These are phyloP conservation scores for Trametes sanguinea DNA, from an alignment of 768 basidiomycete species.

Conservation along the genomic window DNA sequence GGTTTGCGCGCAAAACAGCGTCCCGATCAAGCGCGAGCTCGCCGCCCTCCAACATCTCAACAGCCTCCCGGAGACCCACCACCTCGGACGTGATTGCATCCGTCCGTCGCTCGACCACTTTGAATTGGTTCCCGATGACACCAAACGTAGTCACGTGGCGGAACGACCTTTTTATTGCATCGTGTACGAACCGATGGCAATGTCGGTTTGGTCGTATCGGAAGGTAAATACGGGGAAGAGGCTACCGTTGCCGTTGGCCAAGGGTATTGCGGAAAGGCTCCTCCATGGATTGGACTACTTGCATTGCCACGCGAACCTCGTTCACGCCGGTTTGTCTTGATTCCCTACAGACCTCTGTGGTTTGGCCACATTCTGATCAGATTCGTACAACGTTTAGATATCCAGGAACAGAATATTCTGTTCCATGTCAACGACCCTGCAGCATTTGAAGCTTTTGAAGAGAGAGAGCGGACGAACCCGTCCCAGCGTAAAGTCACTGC, in stretches of 20 bases:
- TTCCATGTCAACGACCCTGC: conserved; percentile 2
- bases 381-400: neutral
- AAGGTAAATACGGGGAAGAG: neutral
- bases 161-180: neutral
- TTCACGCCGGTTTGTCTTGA: conserved; percentile 14
- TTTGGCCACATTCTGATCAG: neutral
- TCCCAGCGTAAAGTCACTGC: conserved; percentile 9
- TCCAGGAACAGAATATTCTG: conserved; percentile 19
- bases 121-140: neutral
- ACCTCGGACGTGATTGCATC: neutral
- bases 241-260: neutral
- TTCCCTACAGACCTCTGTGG: neutral
- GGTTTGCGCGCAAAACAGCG: conserved; percentile 1
- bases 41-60: conserved; percentile 7
- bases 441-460: neutral
- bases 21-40: conserved; percentile 2
- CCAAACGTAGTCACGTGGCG: neutral
- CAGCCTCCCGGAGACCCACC: neutral
- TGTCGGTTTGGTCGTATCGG: neutral
- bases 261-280: neutral
- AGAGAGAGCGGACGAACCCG: neutral
- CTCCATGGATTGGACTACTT: conserved; percentile 14
- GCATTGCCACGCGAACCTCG: conserved; percentile 14
- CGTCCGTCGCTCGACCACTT: conserved; percentile 11
- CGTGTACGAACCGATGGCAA: conserved; percentile 1